Evolutionary conservation across 2,329 filamentous ascomycete genomes (phyloP), one percentile per base, ranked within the genome.

Genomic region (Scedosporium dehoogii): DNA sequence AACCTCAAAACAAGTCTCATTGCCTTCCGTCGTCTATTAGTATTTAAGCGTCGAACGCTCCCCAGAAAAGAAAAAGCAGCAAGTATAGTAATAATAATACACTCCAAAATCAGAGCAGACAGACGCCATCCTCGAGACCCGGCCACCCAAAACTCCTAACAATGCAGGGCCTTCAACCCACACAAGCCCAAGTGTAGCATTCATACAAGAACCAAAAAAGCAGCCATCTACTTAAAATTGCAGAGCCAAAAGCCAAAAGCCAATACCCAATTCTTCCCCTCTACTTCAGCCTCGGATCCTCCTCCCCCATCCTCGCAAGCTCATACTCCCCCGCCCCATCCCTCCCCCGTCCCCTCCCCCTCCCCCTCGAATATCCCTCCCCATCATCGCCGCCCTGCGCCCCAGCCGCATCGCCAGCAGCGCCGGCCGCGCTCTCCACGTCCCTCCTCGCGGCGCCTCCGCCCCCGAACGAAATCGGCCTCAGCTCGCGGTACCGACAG

Each of bases 401-500:
- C 14, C 63, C 66, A 5, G 57, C 65, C 25, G 65, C 68, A 53
- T 72, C 60, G 65, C 67, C 60, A 65, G 53, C 51, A 4, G 58
- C 14, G 6, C 61, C 44, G 25, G 63, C 58, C 4, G 64, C 46
- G 27, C 55, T 51, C 60, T 63, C 25, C 41, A 67, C 63, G 63
- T 67, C 66, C 16, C 70, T 67, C n/a, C 71, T 70, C 55, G 75
- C 71, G 44, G 73, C 74, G 6, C 73, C 71, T 7, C 73, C 78
- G 2, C 88, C 88, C 21, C 91, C 91, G 71, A 97, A 97, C 64
- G 85, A 88, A 68, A 97, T 96, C 10, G 94, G 93, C 70, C 86
- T 83, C 62, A 99, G 77, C 75, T 99, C 94, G 64, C 93, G 83
- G 80, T 92, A 96, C 70, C 88, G 91, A 72, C 93, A 97, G 3